Evolutionary conservation across 495 filamentous ascomycete genomes (phyloP).

Genomic region (Lichina pygmaea): DNA sequence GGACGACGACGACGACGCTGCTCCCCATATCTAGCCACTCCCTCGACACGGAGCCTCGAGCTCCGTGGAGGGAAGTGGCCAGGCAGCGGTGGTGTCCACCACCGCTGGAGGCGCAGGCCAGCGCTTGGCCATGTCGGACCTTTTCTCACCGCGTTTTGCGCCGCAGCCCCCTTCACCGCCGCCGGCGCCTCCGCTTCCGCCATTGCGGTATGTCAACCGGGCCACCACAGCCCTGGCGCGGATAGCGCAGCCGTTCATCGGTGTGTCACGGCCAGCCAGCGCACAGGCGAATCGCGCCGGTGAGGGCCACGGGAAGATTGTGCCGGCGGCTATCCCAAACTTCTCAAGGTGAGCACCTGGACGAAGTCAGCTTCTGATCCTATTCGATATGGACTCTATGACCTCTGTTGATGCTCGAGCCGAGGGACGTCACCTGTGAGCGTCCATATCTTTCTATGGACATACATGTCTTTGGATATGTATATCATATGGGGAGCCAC

Average conservation of each 20-base stretch:
- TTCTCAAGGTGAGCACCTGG: background rate
- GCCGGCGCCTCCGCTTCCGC: conserved; percentile 22
- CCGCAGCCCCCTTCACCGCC: conserved; percentile 20
- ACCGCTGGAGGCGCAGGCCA: conserved; percentile 1
- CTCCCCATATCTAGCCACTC: too few species aligned
- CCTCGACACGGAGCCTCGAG: too few species aligned
- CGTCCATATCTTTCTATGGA: too few species aligned
- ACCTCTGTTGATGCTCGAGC: background rate
- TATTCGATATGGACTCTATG: too few species aligned
- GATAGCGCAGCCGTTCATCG: conserved; percentile 29
- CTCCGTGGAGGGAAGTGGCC: too few species aligned
- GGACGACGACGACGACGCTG: too few species aligned
- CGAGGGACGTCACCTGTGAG: background rate
- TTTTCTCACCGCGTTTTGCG: conserved; percentile 1
- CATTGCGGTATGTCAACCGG: conserved; percentile 20
- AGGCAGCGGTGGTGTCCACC: background rate
- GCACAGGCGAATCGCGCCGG: conserved; percentile 12
- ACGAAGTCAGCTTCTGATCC: too few species aligned
- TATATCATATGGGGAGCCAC: too few species aligned
- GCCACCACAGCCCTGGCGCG: conserved; percentile 27
- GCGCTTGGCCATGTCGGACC: conserved; percentile 16
- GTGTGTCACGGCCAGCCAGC: conserved; percentile 26
- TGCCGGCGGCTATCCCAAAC: background rate
- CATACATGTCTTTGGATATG: too few species aligned
- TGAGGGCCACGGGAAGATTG: conserved; percentile 1